Conservation (phyloP, 495 filamentous ascomycete genomes). For the Acidomyces sp. region DNA sequence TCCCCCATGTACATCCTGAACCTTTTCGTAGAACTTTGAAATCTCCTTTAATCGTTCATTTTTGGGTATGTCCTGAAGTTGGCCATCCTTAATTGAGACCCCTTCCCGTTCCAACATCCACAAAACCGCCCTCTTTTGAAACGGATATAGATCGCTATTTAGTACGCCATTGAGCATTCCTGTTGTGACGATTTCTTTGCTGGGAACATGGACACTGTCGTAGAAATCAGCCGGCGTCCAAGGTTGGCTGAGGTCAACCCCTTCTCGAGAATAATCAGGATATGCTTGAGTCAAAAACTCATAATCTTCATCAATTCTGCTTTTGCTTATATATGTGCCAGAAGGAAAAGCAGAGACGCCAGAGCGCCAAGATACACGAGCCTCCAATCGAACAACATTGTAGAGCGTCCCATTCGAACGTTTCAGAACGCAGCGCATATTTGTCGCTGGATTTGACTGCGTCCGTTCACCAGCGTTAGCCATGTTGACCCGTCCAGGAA, state of each 20-base stretch:
- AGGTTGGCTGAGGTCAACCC: slow-evolving; percentile 3
- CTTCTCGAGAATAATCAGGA: slow-evolving; percentile 1
- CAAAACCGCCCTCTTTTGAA: slow-evolving; percentile 55
- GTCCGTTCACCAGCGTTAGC: background rate
- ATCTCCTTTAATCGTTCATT: slow-evolving; percentile 17
- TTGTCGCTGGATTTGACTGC: background rate
- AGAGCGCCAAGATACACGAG: slow-evolving; percentile 6
- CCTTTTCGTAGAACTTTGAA: slow-evolving; percentile 27
- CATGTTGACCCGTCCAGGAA: slow-evolving; percentile 3
- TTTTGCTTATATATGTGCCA: background rate
- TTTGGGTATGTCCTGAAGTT: background rate
- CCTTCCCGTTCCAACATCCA: slow-evolving; percentile 57
- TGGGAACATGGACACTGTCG: slow-evolving; percentile 48
- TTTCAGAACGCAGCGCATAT: slow-evolving; percentile 2
- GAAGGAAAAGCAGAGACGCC: slow-evolving; percentile 11
- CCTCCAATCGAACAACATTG: slow-evolving; percentile 13
- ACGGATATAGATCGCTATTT: slow-evolving; percentile 49
- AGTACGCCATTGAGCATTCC: slow-evolving; percentile 33
- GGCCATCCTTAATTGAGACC: slow-evolving; percentile 12
- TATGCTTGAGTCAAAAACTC: slow-evolving; percentile 3
- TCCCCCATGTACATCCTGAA: slow-evolving; percentile 38
- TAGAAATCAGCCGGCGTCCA: slow-evolving; percentile 46
- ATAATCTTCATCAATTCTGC: slow-evolving; percentile 5
- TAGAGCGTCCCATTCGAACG: slow-evolving; percentile 9
- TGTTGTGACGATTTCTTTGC: slow-evolving; percentile 26